Percentiles rank a stretch among this genome's conserved stretches.
These are phyloP conservation scores for Sporisorium scitamineum DNA, from an alignment of 1,284 basidiomycete species.

Conservation along the genomic window DNA sequence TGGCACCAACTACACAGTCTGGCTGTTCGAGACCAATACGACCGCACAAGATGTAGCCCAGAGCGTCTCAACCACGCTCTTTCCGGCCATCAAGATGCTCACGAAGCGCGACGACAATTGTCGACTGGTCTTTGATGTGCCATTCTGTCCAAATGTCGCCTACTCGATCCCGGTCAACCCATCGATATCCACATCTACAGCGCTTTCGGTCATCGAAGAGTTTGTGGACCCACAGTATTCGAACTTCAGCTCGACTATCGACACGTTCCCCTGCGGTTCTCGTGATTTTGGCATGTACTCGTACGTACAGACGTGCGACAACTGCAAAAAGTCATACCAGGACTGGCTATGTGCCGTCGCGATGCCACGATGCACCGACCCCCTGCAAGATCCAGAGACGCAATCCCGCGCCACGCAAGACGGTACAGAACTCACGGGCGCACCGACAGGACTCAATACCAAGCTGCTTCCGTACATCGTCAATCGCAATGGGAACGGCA, in stretches of 20 bases:
- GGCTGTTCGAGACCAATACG: constrained; percentile 63
- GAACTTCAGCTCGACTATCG: constrained; percentile 69
- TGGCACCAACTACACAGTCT: constrained; percentile 69
- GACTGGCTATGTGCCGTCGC: constrained; percentile 70
- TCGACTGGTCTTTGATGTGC: constrained; percentile 68
- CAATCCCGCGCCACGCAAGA: constrained; percentile 57
- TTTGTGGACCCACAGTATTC: constrained; percentile 65
- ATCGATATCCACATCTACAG: constrained; percentile 52
- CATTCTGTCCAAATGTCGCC: constrained; percentile 70
- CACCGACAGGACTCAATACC: constrained; percentile 53
- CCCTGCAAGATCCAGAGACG: constrained; percentile 36
- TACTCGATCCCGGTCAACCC: constrained; percentile 70
- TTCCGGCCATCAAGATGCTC: constrained; percentile 64
- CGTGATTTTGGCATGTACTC: constrained; percentile 69
- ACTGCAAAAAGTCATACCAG: constrained; percentile 69
- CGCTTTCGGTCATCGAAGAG: constrained; percentile 64
- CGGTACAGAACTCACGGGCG: constrained; percentile 54
- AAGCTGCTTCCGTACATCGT: constrained; percentile 64
- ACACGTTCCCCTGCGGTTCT: constrained; percentile 70
- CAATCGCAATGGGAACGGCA: constrained; percentile 56
- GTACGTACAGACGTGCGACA: constrained; percentile 68
- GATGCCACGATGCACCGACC: constrained; percentile 70
- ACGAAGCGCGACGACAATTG: constrained; percentile 68
- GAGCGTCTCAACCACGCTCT: constrained; percentile 41
- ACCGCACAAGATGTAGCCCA: constrained; percentile 34